Conservation (phyloP, 2,329 filamentous ascomycete genomes). For the Bipolaris sorokiniana region DNA sequence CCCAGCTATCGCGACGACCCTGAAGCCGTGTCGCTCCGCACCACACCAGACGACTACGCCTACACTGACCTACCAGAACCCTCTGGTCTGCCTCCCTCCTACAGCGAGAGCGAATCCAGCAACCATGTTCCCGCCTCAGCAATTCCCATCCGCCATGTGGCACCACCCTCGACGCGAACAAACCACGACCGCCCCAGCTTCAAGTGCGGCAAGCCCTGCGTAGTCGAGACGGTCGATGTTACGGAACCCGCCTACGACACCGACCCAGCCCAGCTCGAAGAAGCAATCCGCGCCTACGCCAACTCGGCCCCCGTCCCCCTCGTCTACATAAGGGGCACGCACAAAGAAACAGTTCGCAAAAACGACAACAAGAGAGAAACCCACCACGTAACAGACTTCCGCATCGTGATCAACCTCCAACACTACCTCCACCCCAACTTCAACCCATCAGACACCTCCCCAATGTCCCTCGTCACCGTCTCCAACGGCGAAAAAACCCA, state of each 20-base stretch:
- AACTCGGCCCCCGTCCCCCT: slow-evolving; percentile 39
- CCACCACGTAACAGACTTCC: slow-evolving; percentile 46
- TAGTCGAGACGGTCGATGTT: slow-evolving; percentile 33
- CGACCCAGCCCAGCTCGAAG: slow-evolving; percentile 42
- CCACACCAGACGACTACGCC: slow-evolving; percentile 46
- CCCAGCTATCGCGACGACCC: slow-evolving; percentile 45
- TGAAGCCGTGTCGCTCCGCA: slow-evolving; percentile 49
- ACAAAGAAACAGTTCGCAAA: slow-evolving; percentile 43
- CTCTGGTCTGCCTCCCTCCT: slow-evolving; percentile 43
- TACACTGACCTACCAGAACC: slow-evolving; percentile 48
- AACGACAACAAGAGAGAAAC: slow-evolving; percentile 46
- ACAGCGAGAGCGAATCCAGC: slow-evolving; percentile 42
- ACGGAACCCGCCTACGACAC: slow-evolving; percentile 43
- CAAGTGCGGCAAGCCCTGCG: slow-evolving; percentile 36
- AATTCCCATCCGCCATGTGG: slow-evolving; percentile 33
- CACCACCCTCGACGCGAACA: slow-evolving; percentile 35
- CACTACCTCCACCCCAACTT: slow-evolving; percentile 36
- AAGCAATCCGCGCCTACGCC: slow-evolving; percentile 35
- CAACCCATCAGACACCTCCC: slow-evolving; percentile 21
- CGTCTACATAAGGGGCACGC: slow-evolving; percentile 49
- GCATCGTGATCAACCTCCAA: slow-evolving; percentile 45
- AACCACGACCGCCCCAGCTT: slow-evolving; percentile 34
- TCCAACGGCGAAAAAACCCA: slow-evolving; percentile 65
- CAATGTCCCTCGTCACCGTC: slow-evolving; percentile 52
- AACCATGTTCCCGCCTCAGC: slow-evolving; percentile 11